Percentiles rank a stretch among this genome's conserved stretches.
Evolutionary conservation across 1,284 basidiomycete genomes (phyloP).

Genomic region (Ganoderma lucidum): DNA sequence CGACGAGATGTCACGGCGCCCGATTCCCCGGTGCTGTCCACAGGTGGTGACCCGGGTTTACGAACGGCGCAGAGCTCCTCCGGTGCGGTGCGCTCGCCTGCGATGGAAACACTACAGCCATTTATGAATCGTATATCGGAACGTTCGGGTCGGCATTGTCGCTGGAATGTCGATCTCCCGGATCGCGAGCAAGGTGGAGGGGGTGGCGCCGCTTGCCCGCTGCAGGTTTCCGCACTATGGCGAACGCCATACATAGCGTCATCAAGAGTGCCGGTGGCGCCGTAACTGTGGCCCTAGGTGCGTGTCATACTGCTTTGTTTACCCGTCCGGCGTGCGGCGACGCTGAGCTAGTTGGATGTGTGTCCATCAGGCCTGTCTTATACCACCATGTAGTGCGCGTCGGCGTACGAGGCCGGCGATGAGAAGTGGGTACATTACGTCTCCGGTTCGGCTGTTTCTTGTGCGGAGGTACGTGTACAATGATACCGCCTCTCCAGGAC

Average conservation of each 20-base stretch:
- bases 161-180: neutral
- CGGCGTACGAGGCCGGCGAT: neutral
- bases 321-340: neutral
- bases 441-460: neutral
- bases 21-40: neutral
- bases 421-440: neutral
- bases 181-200: neutral
- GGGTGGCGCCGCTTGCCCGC: neutral
- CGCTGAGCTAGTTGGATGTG: neutral
- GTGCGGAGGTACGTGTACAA: neutral
- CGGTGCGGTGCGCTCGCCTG: neutral
- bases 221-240: neutral
- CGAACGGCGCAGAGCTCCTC: neutral
- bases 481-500: neutral
- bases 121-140: neutral
- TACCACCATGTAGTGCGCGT: neutral
- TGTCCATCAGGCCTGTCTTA: neutral
- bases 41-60: neutral
- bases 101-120: neutral
- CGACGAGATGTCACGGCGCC: conserved; percentile 6
- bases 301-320: neutral
- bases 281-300: neutral
- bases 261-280: neutral
- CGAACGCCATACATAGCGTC: neutral
- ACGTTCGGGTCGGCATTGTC: neutral